These are phyloP conservation scores for Diplodia mutila DNA, from an alignment of 2,329 filamentous ascomycete species.

Conservation along the genomic window DNA sequence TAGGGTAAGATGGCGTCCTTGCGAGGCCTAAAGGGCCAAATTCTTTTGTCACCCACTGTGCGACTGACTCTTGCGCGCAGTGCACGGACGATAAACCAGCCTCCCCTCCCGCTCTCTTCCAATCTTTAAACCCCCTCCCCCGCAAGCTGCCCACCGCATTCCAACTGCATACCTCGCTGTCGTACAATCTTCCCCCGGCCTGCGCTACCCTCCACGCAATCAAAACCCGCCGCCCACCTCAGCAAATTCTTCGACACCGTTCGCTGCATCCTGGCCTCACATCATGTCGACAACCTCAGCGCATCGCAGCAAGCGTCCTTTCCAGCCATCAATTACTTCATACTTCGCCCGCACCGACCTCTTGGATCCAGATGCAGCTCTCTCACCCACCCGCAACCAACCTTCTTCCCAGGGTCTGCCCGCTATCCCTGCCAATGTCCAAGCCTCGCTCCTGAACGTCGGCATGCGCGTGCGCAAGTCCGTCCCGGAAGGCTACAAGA, in stretches of 20 bases:
- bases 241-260: background rate
- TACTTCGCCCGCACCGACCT: slow-evolving; percentile 44
- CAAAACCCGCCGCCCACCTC: background rate
- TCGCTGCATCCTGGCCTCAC: slow-evolving; percentile 1
- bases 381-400: background rate
- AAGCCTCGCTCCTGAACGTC: slow-evolving; percentile 84
- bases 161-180: background rate
- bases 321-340: slow-evolving; percentile 50
- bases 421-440: slow-evolving; percentile 66
- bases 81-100: slow-evolving; percentile 1
- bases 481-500: slow-evolving; percentile 93
- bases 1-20: too few species aligned
- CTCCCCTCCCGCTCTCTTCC: background rate
- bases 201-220: background rate
- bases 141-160: background rate
- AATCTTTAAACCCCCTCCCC: background rate
- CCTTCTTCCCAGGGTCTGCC: slow-evolving; percentile 23
- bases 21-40: too few species aligned
- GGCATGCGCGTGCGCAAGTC: slow-evolving; percentile 95
- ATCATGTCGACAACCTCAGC: slow-evolving; percentile 28
- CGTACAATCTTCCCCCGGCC: background rate
- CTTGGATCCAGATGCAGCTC: slow-evolving; percentile 23
- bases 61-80: slow-evolving; percentile 10
- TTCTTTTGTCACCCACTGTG: too few species aligned
- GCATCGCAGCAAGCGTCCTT: slow-evolving; percentile 48